phyloP scores from a whole-genome alignment of 1,284 basidiomycete species.

The Polyporus tsugae region DNA sequence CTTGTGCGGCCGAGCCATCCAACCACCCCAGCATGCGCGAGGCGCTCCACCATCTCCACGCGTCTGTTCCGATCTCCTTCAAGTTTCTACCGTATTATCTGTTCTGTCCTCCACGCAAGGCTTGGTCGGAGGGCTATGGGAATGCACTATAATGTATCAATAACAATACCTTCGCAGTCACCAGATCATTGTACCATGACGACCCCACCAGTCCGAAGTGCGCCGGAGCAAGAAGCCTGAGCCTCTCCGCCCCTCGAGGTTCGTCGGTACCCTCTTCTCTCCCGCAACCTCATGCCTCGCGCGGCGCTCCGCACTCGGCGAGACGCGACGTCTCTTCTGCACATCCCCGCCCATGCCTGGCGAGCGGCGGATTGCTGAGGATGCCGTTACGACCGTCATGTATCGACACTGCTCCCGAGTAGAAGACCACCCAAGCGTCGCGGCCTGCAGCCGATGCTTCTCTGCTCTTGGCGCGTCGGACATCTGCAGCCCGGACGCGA shows the following conservation, averaged over 20 bases:
- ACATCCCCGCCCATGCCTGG: not conserved
- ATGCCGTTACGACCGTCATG: slow-evolving; percentile 14
- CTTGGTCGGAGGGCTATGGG: slow-evolving; percentile 10
- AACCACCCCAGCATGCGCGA: slow-evolving; percentile 1
- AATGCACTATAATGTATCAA: slow-evolving; percentile 29
- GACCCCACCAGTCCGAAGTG: slow-evolving; percentile 13
- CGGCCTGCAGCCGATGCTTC: not conserved
- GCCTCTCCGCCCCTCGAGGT: slow-evolving; percentile 6
- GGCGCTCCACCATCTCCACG: slow-evolving; percentile 3
- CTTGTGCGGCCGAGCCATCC: slow-evolving; percentile 15
- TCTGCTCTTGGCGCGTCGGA: not conserved
- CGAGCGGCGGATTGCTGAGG: slow-evolving; percentile 7
- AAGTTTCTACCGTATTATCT: not conserved
- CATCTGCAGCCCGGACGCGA: not conserved
- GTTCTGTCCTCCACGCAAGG: not conserved
- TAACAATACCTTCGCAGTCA: slow-evolving; percentile 25
- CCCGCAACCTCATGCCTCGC: not conserved
- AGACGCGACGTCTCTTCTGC: not conserved
- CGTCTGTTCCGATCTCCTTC: not conserved
- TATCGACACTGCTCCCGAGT: slow-evolving; percentile 14
- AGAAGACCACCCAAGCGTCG: slow-evolving; percentile 8
- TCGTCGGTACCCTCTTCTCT: not conserved
- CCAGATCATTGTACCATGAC: slow-evolving; percentile 22
- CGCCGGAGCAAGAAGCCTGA: not conserved
- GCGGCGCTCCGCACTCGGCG: slow-evolving; percentile 2